These are phyloP conservation scores for Paulownia fortunei DNA, from an alignment of 257 asterid genomes.

Conservation along the genomic window DNA sequence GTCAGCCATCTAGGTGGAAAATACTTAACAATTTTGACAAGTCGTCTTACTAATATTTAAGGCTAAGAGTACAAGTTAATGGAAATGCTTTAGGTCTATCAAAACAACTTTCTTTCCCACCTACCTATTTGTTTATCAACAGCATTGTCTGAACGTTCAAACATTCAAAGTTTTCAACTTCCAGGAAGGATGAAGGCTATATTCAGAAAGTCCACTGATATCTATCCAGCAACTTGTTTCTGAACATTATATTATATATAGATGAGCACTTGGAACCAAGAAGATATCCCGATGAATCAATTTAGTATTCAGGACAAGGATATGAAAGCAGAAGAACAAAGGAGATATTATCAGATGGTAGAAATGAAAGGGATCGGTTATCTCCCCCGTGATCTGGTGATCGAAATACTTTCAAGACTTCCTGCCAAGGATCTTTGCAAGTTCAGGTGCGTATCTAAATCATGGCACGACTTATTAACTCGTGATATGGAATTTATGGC, in stretches of 20 bases:
- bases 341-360: neutral
- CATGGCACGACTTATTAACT: slow-evolving; percentile 41
- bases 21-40: neutral
- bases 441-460: slow-evolving; percentile 53
- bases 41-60: neutral
- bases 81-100: neutral
- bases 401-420: slow-evolving; percentile 48
- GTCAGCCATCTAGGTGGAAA: slow-evolving; percentile 2
- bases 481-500: slow-evolving; percentile 37
- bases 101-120: slow-evolving; percentile 8
- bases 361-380: slow-evolving; percentile 35
- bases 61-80: neutral
- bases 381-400: slow-evolving; percentile 44
- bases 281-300: slow-evolving; percentile 17
- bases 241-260: neutral
- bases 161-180: slow-evolving; percentile 19
- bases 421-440: slow-evolving; percentile 47
- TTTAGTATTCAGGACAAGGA: neutral
- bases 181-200: neutral
- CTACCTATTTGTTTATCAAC: slow-evolving; percentile 8
- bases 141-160: neutral
- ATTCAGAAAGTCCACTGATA: slow-evolving; percentile 4
- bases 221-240: slow-evolving; percentile 6
- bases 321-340: neutral
- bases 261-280: neutral